Conservation (phyloP, 1,284 basidiomycete genomes). For the Trichosporon faecale region DNA sequence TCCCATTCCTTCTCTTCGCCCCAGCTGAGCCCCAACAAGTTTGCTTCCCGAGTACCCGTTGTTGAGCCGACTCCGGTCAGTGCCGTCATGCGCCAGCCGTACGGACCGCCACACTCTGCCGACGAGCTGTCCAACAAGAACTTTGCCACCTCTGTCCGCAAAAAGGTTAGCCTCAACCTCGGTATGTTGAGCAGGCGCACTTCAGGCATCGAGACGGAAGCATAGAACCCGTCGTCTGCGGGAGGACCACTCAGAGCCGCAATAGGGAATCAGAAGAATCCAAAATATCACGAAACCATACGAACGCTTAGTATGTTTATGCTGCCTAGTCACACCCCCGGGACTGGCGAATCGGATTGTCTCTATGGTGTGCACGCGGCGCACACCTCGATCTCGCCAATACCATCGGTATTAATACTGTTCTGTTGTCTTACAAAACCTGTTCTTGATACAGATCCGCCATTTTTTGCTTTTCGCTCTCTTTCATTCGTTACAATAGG, state of each 20-base stretch:
- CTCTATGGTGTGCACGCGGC: neutral
- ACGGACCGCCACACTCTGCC: slow-evolving; percentile 76
- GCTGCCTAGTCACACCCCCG: neutral
- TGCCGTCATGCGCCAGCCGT: slow-evolving; percentile 65
- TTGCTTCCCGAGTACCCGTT: neutral
- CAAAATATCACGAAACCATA: neutral
- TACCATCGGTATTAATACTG: neutral
- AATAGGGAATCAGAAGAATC: neutral
- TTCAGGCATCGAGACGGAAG: slow-evolving; percentile 17
- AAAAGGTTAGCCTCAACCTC: slow-evolving; percentile 37
- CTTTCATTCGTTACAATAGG: neutral
- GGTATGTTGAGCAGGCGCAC: slow-evolving; percentile 37
- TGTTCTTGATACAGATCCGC: neutral
- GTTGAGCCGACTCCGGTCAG: neutral
- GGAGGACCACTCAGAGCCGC: neutral
- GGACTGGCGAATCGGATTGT: neutral
- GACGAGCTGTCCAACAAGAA: slow-evolving; percentile 85
- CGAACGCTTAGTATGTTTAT: neutral
- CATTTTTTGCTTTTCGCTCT: neutral
- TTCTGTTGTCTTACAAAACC: neutral
- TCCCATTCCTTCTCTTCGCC: slow-evolving; percentile 25
- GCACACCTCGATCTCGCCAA: neutral
- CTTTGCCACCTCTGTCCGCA: slow-evolving; percentile 59
- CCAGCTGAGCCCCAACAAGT: slow-evolving; percentile 7
- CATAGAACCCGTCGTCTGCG: neutral